These are phyloP conservation scores for Taiozyma sp. DNA, from an alignment of 1,139 yeast genomes.

Conservation along the genomic window DNA sequence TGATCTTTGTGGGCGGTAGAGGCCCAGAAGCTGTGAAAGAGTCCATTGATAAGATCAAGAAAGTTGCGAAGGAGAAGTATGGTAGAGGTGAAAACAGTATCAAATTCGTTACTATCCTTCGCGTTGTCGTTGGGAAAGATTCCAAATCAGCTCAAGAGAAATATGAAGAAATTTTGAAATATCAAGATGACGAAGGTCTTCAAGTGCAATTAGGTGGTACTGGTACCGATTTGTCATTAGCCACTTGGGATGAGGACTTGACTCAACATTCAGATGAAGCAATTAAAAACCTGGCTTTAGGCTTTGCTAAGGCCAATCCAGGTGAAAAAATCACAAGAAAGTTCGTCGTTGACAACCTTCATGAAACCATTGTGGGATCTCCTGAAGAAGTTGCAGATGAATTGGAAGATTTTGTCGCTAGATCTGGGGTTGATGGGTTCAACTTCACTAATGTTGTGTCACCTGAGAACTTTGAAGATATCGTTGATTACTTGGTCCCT, in stretches of 20 bases:
- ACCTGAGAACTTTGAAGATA: constrained; percentile 31
- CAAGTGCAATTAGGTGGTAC: constrained; percentile 33
- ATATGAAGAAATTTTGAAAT: constrained; percentile 25
- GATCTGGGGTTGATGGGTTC: constrained; percentile 33
- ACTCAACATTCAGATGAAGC: constrained; percentile 13
- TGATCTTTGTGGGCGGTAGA: constrained; percentile 32
- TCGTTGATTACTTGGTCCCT: constrained; percentile 30
- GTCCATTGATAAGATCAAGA: constrained; percentile 29
- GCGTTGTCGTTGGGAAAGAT: constrained; percentile 31
- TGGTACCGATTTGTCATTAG: constrained; percentile 26
- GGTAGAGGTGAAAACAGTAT: constrained; percentile 30
- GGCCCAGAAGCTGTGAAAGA: constrained; percentile 29
- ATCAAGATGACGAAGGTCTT: constrained; percentile 36
- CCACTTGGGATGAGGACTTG: constrained; percentile 26
- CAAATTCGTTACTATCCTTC: constrained; percentile 28
- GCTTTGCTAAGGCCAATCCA: constrained; percentile 6
- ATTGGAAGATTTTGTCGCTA: constrained; percentile 30
- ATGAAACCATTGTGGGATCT: constrained; percentile 13
- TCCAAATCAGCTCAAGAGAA: constrained; percentile 29
- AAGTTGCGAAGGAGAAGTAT: constrained; percentile 27
- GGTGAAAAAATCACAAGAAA: constrained; percentile 13
- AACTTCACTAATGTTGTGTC: constrained; percentile 25
- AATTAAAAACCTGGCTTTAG: constrained; percentile 25
- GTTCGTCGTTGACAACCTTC: constrained; percentile 5
- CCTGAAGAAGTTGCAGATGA: constrained; percentile 30